phyloP scores from a whole-genome alignment of 495 filamentous ascomycete genomes.

The Tuber aestivum region DNA sequence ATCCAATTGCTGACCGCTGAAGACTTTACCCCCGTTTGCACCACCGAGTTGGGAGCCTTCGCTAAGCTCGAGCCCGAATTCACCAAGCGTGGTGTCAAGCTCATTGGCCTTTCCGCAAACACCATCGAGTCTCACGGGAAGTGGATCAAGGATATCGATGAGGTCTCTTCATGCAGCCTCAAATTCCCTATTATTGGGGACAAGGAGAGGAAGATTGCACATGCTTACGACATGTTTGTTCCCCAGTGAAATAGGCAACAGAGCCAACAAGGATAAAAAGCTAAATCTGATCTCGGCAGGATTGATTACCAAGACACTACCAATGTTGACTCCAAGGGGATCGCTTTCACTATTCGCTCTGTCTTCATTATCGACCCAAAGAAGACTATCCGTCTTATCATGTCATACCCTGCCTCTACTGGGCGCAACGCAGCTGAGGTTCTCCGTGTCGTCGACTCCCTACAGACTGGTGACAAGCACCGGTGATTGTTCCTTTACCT shows the following conservation, averaged over 20 bases:
- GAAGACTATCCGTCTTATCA: slow-evolving; percentile 93
- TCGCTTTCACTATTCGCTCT: slow-evolving; percentile 96
- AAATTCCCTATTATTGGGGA: slow-evolving; percentile 96
- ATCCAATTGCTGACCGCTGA: slow-evolving; percentile 4
- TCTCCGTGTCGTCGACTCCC: slow-evolving; percentile 87
- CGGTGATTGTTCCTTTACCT: slow-evolving; percentile 21
- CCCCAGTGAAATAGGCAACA: neutral
- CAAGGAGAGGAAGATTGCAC: slow-evolving; percentile 88
- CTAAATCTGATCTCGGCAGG: slow-evolving; percentile 46
- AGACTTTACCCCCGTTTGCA: slow-evolving; percentile 92
- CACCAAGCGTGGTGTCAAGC: slow-evolving; percentile 83
- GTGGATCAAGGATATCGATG: slow-evolving; percentile 96
- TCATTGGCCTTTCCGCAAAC: slow-evolving; percentile 90
- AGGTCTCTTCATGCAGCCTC: slow-evolving; percentile 75
- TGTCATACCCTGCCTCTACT: slow-evolving; percentile 94
- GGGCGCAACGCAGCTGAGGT: slow-evolving; percentile 96
- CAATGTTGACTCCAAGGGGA: slow-evolving; percentile 92
- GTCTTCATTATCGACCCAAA: slow-evolving; percentile 99
- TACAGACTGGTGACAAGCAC: slow-evolving; percentile 96
- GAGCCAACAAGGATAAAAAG: neutral
- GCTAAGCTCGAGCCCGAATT: slow-evolving; percentile 98
- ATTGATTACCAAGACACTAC: slow-evolving; percentile 75
- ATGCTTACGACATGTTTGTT: slow-evolving; percentile 88
- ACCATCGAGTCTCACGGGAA: slow-evolving; percentile 58
- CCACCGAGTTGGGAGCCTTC: slow-evolving; percentile 95